Evolutionary conservation across 1,284 basidiomycete species (phyloP), one percentile per base, ranked within the genome.

Genomic region (Pseudozyma pruni): DNA sequence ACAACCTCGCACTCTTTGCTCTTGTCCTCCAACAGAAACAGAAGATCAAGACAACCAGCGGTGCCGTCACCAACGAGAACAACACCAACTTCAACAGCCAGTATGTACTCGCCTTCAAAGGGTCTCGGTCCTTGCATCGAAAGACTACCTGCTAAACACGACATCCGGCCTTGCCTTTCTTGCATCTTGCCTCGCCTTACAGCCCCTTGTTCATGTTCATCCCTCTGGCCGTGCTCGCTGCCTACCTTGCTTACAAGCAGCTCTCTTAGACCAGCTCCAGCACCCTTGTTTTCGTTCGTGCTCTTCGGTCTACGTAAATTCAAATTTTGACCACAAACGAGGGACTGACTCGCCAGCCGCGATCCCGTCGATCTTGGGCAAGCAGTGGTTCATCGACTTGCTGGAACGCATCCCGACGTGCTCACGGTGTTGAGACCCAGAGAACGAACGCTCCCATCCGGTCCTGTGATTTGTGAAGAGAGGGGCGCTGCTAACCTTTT

Each of bases 121-220:
- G 10, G 9, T 23, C 14, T 44, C 22, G n/a, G n/a, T n/a, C n/a
- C n/a, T n/a, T n/a, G n/a, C n/a, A n/a, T n/a, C n/a, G n/a, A n/a
- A n/a, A n/a, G n/a, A n/a, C n/a, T n/a, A n/a, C n/a, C n/a, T n/a
- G n/a, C n/a, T n/a, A n/a, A n/a, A n/a, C n/a, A n/a, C n/a, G n/a
- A n/a, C n/a, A n/a, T n/a, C n/a, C n/a, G n/a, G n/a, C n/a, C n/a
- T n/a, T 14, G 4, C 22, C 4, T 27, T 33, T n/a, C 32, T 31
- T 42, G 17, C 8, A 19, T 33, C 34, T 13, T 17, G 4, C 32
- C n/a, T 1, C n/a, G 6, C 16, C 23, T 32, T 16, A 46, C 66
- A 78, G 76, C 75, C 76, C 76, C 25, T 11, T 76, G 49, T 64
- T 78, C 64, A 78, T 78, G 76, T 78, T 78, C 61, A 61, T 76